Percentiles rank a stretch among this genome's conserved stretches.
Conservation (phyloP, 768 basidiomycete species). For the Pisolithus albus region DNA sequence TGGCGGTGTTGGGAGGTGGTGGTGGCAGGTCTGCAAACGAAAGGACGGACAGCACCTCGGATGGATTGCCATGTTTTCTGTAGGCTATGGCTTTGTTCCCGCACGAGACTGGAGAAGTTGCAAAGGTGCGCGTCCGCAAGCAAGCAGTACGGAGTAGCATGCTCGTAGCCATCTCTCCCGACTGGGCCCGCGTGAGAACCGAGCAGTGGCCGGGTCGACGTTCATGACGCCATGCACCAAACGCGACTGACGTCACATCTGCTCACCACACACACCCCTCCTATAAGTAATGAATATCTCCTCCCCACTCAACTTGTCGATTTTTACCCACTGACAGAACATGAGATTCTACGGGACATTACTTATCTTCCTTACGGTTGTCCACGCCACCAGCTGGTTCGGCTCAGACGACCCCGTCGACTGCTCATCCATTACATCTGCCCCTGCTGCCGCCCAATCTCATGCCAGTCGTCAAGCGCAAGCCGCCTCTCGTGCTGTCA, state of each 20-base stretch:
- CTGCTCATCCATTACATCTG: conserved; percentile 45
- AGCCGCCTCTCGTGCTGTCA: conserved; percentile 34
- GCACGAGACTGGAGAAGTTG: conserved; percentile 23
- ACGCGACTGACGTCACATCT: conserved; percentile 21
- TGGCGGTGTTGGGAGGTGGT: conserved; percentile 52
- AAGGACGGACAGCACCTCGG: conserved; percentile 48
- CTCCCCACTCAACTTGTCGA: background rate
- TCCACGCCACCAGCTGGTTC: conserved; percentile 49
- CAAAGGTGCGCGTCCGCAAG: conserved; percentile 16
- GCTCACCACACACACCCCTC: conserved; percentile 5
- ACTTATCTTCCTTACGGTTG: conserved; percentile 30
- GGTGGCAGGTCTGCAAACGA: conserved; percentile 46
- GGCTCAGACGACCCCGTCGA: conserved; percentile 47
- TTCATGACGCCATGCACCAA: conserved; percentile 3
- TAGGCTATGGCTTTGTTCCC: conserved; percentile 64
- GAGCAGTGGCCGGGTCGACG: no score
- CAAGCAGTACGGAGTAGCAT: background rate
- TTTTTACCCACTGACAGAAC: background rate
- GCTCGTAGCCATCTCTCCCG: no score
- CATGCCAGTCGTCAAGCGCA: conserved; percentile 17
- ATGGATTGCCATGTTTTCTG: conserved; percentile 51
- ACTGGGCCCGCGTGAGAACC: background rate
- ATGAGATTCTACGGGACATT: conserved; percentile 16
- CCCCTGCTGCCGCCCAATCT: conserved; percentile 38
- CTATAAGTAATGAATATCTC: conserved; percentile 3